Conservation (phyloP, 495 filamentous ascomycete genomes). For the Jackrogersella minutella region DNA sequence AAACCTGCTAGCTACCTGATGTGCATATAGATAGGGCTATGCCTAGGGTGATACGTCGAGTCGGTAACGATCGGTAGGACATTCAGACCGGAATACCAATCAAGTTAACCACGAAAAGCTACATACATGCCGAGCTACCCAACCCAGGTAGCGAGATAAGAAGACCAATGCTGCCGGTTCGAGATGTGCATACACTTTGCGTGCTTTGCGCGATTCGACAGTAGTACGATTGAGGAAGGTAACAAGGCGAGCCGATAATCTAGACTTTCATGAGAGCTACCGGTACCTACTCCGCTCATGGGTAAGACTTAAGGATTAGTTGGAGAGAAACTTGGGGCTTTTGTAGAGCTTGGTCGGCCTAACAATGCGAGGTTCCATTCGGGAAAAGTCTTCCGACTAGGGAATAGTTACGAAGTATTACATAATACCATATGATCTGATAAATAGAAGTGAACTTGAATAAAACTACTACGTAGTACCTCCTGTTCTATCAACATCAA, state of each 20-base stretch:
- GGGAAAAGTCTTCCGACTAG: too few species aligned
- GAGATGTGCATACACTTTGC: not conserved
- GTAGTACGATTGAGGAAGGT: conserved; percentile 31
- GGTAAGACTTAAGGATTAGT: not conserved
- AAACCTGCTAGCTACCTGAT: not conserved
- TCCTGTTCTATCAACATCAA: too few species aligned
- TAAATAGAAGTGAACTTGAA: too few species aligned
- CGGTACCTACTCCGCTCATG: conserved; percentile 18
- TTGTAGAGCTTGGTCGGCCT: too few species aligned
- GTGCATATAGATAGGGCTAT: conserved; percentile 9
- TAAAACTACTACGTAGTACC: too few species aligned
- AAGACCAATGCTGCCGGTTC: not conserved
- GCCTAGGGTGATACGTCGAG: too few species aligned
- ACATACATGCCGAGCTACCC: not conserved
- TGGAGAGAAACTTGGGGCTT: too few species aligned
- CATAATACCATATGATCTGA: too few species aligned
- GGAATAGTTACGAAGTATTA: too few species aligned
- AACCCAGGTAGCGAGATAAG: not conserved
- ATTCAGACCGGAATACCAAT: too few species aligned
- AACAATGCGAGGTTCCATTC: too few species aligned
- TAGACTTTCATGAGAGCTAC: conserved; percentile 14
- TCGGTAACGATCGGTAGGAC: too few species aligned
- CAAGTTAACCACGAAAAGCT: not conserved
- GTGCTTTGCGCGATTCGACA: not conserved
- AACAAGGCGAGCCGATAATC: not conserved